Evolutionary conservation across 305 asterid species (phyloP).

Genomic region (Plantago rigida): DNA sequence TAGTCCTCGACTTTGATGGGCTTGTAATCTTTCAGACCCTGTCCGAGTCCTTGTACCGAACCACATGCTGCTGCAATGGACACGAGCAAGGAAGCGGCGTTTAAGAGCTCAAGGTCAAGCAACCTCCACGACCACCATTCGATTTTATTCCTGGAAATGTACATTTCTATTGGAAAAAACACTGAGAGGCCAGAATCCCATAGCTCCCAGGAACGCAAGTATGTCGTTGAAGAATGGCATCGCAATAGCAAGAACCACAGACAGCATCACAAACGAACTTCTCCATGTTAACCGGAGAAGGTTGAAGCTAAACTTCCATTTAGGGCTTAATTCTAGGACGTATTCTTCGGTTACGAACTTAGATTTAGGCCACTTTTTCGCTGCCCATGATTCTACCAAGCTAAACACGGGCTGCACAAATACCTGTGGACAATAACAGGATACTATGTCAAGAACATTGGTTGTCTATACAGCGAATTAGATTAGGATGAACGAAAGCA

Average conservation of each 20-base stretch:
- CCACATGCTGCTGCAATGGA: constrained; percentile 53
- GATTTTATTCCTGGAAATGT: constrained; percentile 38
- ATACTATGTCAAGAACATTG: background rate
- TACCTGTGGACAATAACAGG: constrained; percentile 31
- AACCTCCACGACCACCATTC: constrained; percentile 34
- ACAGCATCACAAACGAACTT: constrained; percentile 32
- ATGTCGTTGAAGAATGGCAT: constrained; percentile 54
- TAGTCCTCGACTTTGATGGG: constrained; percentile 32
- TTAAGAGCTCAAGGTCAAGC: constrained; percentile 42
- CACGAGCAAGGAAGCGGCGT: constrained; percentile 35
- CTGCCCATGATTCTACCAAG: constrained; percentile 40
- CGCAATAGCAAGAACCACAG: constrained; percentile 36
- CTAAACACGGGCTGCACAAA: constrained; percentile 49
- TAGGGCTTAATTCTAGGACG: constrained; percentile 24
- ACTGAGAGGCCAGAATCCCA: constrained; percentile 55
- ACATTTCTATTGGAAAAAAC: constrained; percentile 45
- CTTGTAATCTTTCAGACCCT: constrained; percentile 33
- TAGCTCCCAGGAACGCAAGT: constrained; percentile 44
- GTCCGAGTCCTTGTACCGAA: constrained; percentile 41
- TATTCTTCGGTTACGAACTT: constrained; percentile 29
- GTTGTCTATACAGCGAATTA: background rate
- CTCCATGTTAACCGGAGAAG: constrained; percentile 43
- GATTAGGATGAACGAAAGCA: background rate
- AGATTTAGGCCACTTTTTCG: constrained; percentile 41
- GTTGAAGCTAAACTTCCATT: constrained; percentile 29